Percentiles rank a stretch among this genome's conserved stretches.
Evolutionary conservation across 805 yeast genomes (phyloP).

Genomic region (Spathaspora gorwiae): DNA sequence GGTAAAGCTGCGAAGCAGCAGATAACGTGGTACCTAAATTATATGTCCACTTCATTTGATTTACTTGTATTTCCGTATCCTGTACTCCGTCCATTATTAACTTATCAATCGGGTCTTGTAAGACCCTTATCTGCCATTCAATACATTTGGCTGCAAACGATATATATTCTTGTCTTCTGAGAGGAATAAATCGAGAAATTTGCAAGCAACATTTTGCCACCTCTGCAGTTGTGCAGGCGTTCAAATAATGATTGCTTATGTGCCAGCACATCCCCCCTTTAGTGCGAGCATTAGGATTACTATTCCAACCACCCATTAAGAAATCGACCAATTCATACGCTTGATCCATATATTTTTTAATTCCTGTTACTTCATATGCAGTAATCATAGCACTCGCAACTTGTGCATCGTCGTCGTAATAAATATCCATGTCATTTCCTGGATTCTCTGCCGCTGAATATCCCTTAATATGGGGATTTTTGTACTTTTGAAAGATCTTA

Average conservation of each 20-base stretch:
- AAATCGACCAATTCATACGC: slow-evolving; percentile 58
- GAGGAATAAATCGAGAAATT: slow-evolving; percentile 49
- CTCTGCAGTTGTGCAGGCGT: slow-evolving; percentile 66
- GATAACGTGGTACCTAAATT: slow-evolving; percentile 64
- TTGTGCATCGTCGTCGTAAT: slow-evolving; percentile 75
- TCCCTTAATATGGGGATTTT: slow-evolving; percentile 47
- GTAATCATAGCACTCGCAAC: slow-evolving; percentile 60
- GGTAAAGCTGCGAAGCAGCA: slow-evolving; percentile 47
- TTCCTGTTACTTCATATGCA: slow-evolving; percentile 65
- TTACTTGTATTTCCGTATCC: slow-evolving; percentile 37
- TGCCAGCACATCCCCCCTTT: slow-evolving; percentile 72
- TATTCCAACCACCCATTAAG: slow-evolving; percentile 61
- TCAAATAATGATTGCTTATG: slow-evolving; percentile 51
- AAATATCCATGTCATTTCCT: slow-evolving; percentile 58
- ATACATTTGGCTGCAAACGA: slow-evolving; percentile 57
- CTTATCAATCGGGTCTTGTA: slow-evolving; percentile 52
- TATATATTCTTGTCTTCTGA: slow-evolving; percentile 43
- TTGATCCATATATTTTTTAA: slow-evolving; percentile 46
- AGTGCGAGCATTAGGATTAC: slow-evolving; percentile 34
- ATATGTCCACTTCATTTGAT: slow-evolving; percentile 59
- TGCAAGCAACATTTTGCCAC: slow-evolving; percentile 59
- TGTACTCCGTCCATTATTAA: slow-evolving; percentile 60
- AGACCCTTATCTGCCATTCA: slow-evolving; percentile 50
- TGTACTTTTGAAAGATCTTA: slow-evolving; percentile 46
- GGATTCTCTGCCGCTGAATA: slow-evolving; percentile 60